Evolutionary conservation across 768 basidiomycete species (phyloP).

Genomic region (Udeniomyces megalosporus): DNA sequence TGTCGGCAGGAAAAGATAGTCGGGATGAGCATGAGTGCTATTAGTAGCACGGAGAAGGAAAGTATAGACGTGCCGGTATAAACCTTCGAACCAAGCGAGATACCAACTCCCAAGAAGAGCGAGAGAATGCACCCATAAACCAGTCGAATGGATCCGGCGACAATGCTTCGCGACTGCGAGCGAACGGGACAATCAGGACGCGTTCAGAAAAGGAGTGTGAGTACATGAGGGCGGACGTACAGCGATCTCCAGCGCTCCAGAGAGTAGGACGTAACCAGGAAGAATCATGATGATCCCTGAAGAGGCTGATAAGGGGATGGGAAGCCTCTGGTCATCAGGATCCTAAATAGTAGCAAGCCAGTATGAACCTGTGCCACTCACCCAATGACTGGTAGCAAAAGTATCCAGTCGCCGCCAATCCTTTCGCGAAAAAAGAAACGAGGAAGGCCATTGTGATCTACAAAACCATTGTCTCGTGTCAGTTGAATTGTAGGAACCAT

Average conservation of each 20-base stretch:
- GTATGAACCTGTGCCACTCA: neutral
- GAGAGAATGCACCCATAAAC: constrained; percentile 9
- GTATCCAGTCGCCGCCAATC: neutral
- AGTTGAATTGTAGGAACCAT: neutral
- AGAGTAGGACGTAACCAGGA: constrained; percentile 6
- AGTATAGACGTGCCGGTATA: neutral
- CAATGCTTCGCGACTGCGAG: constrained; percentile 1
- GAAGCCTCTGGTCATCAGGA: neutral
- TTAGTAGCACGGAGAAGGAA: too few species aligned
- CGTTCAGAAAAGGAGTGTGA: neutral
- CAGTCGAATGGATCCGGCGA: constrained; percentile 6
- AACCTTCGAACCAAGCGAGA: constrained; percentile 6
- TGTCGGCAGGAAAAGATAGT: too few species aligned
- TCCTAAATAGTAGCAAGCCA: neutral
- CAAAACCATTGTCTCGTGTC: neutral
- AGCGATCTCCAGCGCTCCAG: constrained; percentile 6
- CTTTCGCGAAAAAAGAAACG: constrained; percentile 13
- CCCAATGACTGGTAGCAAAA: constrained; percentile 12
- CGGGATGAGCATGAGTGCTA: too few species aligned
- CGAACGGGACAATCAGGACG: neutral
- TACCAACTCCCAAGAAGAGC: constrained; percentile 11
- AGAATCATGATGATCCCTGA: constrained; percentile 10
- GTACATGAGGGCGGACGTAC: neutral
- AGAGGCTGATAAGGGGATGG: neutral
- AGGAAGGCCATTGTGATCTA: constrained; percentile 17